A percentile compares a stretch with the other conserved stretches of the same genome.
These are phyloP conservation scores for Puccinia novopanici DNA, from an alignment of 1,284 basidiomycete species.

Conservation along the genomic window DNA sequence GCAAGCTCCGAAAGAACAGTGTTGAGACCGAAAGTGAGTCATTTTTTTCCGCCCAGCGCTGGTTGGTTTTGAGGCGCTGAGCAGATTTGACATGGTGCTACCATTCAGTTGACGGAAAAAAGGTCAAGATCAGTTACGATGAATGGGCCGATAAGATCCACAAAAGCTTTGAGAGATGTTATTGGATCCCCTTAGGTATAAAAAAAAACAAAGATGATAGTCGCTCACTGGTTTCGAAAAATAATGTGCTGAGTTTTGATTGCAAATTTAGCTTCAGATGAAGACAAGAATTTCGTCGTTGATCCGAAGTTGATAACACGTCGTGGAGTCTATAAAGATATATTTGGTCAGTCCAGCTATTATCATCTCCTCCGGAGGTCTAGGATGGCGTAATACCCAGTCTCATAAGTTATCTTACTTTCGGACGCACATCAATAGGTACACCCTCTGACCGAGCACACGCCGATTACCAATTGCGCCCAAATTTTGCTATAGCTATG, in stretches of 20 bases:
- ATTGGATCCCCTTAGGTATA: slow-evolving; percentile 81
- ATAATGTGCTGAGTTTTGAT: slow-evolving; percentile 27
- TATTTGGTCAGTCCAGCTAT: slow-evolving; percentile 65
- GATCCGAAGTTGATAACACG: slow-evolving; percentile 76
- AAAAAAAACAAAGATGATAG: slow-evolving; percentile 39
- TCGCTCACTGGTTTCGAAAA: slow-evolving; percentile 13
- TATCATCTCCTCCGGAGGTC: neutral
- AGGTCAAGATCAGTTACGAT: slow-evolving; percentile 77
- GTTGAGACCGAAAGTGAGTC: slow-evolving; percentile 75
- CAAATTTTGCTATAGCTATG: slow-evolving; percentile 74
- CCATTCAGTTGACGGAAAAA: slow-evolving; percentile 69
- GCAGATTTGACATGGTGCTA: slow-evolving; percentile 26
- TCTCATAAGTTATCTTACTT: neutral
- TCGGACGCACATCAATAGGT: slow-evolving; percentile 57
- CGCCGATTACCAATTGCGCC: slow-evolving; percentile 82
- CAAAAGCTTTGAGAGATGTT: slow-evolving; percentile 81
- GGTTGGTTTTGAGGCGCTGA: too few species aligned
- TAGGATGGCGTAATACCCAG: neutral
- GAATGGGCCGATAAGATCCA: slow-evolving; percentile 87
- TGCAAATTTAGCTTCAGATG: slow-evolving; percentile 66
- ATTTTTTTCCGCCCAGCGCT: neutral
- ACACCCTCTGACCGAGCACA: slow-evolving; percentile 82
- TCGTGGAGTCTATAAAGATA: slow-evolving; percentile 97
- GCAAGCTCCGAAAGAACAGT: slow-evolving; percentile 85
- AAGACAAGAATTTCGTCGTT: slow-evolving; percentile 74